Conservation (phyloP, 257 asterid species). For the Solanum ahanhuiri region DNA sequence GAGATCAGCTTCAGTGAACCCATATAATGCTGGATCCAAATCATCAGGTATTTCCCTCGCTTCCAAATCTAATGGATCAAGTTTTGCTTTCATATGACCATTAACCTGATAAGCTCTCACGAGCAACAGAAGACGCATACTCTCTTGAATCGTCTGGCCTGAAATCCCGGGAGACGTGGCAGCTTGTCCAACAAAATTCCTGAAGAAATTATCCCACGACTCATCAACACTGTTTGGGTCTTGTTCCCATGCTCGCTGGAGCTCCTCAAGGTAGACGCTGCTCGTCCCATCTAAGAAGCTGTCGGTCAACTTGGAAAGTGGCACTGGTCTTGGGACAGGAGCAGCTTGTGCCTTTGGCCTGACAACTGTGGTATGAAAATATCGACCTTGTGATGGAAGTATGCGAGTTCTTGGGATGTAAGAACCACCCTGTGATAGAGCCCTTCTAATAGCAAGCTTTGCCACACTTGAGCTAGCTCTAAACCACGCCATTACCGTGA, state of each 20-base stretch:
- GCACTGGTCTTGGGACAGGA: constrained; percentile 22
- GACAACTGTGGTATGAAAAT: constrained; percentile 11
- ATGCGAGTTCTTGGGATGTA: constrained; percentile 8
- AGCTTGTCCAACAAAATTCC: constrained; percentile 30
- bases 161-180: constrained; percentile 23
- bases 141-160: constrained; percentile 28
- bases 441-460: constrained; percentile 20
- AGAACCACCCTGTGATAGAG: constrained; percentile 13
- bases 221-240: constrained; percentile 26
- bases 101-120: constrained; percentile 23
- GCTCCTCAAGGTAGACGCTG: constrained; percentile 30
- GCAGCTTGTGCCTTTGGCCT: constrained; percentile 18
- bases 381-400: constrained; percentile 6
- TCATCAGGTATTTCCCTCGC: constrained; percentile 18
- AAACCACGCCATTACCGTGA: constrained; percentile 15
- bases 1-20: constrained; percentile 24
- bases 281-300: constrained; percentile 28
- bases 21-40: constrained; percentile 20
- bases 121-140: constrained; percentile 21
- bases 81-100: constrained; percentile 28
- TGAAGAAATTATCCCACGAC: constrained; percentile 28
- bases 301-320: constrained; percentile 25
- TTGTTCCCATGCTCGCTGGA: constrained; percentile 31
- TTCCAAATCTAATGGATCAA: constrained; percentile 20
- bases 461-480: constrained; percentile 22